These are phyloP conservation scores for Anthoceros angustus DNA, from an alignment of 225 moss, liverwort and hornwort species.

Conservation along the genomic window DNA sequence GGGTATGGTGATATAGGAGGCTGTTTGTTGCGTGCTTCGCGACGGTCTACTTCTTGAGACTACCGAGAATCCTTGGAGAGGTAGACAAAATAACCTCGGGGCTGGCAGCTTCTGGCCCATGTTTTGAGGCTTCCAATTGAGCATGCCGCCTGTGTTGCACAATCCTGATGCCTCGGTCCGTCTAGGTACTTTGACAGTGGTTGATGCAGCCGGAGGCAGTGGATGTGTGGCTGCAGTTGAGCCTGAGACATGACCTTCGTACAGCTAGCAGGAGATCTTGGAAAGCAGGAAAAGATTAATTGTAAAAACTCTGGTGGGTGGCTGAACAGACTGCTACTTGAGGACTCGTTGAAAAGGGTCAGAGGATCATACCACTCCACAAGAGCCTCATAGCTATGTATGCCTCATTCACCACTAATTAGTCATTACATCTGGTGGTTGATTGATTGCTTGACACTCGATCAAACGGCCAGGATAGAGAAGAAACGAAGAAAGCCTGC, in stretches of 20 bases:
- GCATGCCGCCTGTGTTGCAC: not conserved
- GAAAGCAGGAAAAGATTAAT: slow-evolving; percentile 58
- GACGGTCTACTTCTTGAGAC: slow-evolving; percentile 59
- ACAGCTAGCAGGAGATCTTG: slow-evolving; percentile 39
- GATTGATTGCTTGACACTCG: no score
- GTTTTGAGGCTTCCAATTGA: not conserved
- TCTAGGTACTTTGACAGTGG: slow-evolving; percentile 60
- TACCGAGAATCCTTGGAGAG: slow-evolving; percentile 69
- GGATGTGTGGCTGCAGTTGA: slow-evolving; percentile 61
- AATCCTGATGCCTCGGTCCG: no score
- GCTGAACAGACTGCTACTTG: no score
- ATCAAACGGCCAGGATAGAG: no score
- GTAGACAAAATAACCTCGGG: slow-evolving; percentile 63
- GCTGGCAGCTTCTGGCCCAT: slow-evolving; percentile 51
- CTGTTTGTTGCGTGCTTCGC: slow-evolving; percentile 14
- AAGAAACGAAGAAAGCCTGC: no score
- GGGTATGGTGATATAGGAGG: no score
- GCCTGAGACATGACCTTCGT: slow-evolving; percentile 40
- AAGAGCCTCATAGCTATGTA: no score
- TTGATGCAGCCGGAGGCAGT: slow-evolving; percentile 37
- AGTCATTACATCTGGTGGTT: no score
- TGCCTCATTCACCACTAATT: no score
- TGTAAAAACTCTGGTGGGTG: no score
- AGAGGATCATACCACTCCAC: no score
- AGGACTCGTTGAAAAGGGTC: no score